Percentiles rank a stretch among this genome's conserved stretches.
phyloP scores from a whole-genome alignment of 73 alveolate species.

The Paramecium sonneborni region DNA sequence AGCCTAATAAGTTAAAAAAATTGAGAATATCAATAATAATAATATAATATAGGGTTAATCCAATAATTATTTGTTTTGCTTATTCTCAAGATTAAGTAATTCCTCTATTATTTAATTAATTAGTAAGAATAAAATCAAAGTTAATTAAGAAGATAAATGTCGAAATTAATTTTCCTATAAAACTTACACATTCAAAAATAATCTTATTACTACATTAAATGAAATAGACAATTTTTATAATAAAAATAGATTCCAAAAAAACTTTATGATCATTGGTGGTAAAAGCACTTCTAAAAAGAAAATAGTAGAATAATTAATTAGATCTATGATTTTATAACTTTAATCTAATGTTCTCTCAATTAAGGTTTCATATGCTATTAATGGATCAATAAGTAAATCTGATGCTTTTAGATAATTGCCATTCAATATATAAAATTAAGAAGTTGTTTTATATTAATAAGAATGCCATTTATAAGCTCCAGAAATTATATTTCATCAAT shows the following conservation, averaged over 20 bases:
- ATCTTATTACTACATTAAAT: background rate
- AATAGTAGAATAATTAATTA: background rate
- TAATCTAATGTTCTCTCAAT: background rate
- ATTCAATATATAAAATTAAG: background rate
- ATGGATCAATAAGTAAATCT: background rate
- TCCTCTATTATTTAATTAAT: background rate
- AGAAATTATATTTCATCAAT: background rate
- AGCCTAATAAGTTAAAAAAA: background rate
- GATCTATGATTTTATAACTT: background rate
- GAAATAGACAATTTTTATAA: background rate
- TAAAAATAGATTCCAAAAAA: background rate
- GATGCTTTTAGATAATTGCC: background rate
- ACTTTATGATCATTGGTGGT: conserved; percentile 26
- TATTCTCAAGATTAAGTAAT: background rate
- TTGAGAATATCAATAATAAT: background rate
- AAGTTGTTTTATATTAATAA: background rate
- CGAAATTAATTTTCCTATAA: background rate
- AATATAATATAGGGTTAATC: background rate
- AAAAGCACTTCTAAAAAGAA: conserved; percentile 53
- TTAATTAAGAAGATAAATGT: conserved; percentile 19
- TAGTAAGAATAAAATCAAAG: background rate
- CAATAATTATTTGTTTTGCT: background rate
- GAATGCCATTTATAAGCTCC: background rate
- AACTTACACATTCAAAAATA: background rate
- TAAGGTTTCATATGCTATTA: background rate